These are phyloP conservation scores for Claviceps sp. DNA, from an alignment of 2,329 filamentous ascomycete genomes.

Conservation along the genomic window DNA sequence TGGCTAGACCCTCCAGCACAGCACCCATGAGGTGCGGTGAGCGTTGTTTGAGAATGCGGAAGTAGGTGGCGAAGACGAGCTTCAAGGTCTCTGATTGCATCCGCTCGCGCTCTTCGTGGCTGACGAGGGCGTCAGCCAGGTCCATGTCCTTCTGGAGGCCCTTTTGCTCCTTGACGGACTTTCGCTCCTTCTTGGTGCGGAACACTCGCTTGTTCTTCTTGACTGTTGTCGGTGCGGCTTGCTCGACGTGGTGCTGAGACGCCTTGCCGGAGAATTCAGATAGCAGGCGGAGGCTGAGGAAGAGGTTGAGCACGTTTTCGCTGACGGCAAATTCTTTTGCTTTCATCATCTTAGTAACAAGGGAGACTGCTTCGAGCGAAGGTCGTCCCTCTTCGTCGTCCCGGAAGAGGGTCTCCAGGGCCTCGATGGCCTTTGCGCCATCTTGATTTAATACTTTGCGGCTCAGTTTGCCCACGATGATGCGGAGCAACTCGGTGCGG, in stretches of 20 bases:
- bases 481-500: slow-evolving; percentile 72
- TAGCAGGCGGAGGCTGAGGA: slow-evolving; percentile 77
- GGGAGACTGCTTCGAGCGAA: slow-evolving; percentile 71
- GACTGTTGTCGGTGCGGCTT: slow-evolving; percentile 13
- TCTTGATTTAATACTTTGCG: slow-evolving; percentile 57
- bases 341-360: slow-evolving; percentile 93
- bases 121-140: slow-evolving; percentile 79
- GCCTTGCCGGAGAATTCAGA: slow-evolving; percentile 78
- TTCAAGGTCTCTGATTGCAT: slow-evolving; percentile 95
- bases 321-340: slow-evolving; percentile 69
- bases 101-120: slow-evolving; percentile 80
- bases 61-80: slow-evolving; percentile 89
- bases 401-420: slow-evolving; percentile 68
- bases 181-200: slow-evolving; percentile 76
- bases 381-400: slow-evolving; percentile 84
- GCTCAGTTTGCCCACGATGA: slow-evolving; percentile 74
- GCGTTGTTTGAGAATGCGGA: slow-evolving; percentile 79
- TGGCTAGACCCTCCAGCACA: slow-evolving; percentile 83
- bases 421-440: slow-evolving; percentile 62
- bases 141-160: slow-evolving; percentile 85
- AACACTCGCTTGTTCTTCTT: slow-evolving; percentile 70
- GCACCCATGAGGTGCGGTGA: slow-evolving; percentile 86
- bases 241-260: slow-evolving; percentile 63
- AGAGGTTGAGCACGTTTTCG: slow-evolving; percentile 78
- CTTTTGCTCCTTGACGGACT: slow-evolving; percentile 74